Percentiles rank a stretch among this genome's conserved stretches.
Evolutionary conservation across 495 filamentous ascomycete species (phyloP).

Genomic region (Bacidia gigantensis): DNA sequence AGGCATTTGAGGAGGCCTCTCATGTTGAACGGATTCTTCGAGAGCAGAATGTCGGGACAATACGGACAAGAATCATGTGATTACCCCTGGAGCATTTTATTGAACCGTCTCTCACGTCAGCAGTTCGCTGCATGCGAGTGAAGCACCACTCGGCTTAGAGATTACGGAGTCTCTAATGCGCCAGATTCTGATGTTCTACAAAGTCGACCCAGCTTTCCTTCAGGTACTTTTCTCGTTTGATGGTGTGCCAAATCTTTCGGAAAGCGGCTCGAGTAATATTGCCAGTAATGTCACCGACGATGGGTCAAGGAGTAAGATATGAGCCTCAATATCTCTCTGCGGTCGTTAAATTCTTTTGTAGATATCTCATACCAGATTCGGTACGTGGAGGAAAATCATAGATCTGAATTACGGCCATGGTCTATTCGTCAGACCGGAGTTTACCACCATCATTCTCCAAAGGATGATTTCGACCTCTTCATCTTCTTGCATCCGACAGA

Average conservation of each 20-base stretch:
- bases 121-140: conserved; percentile 6
- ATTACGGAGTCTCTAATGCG: conserved; percentile 12
- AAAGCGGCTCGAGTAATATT: conserved; percentile 10
- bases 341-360: not conserved
- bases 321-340: not conserved
- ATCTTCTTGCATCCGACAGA: conserved; percentile 12
- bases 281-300: not conserved
- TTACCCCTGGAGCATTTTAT: not conserved
- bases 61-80: not conserved
- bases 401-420: conserved; percentile 3
- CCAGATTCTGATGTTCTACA: conserved; percentile 8
- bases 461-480: conserved; percentile 10
- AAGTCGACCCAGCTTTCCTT: conserved; percentile 12
- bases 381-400: conserved; percentile 13
- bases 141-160: not conserved
- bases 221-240: conserved; percentile 14
- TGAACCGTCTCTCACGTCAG: not conserved
- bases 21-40: conserved; percentile 4
- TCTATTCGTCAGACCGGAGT: conserved; percentile 15
- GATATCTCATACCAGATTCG: conserved; percentile 11
- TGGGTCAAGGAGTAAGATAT: conserved; percentile 9
- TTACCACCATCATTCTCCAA: conserved; percentile 11
- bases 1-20: not conserved
- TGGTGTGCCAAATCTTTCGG: conserved; percentile 4
- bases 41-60: not conserved